A percentile compares a stretch with the other conserved stretches of the same genome.
Conservation (phyloP, 1,284 basidiomycete genomes). For the Melampsora americana region DNA sequence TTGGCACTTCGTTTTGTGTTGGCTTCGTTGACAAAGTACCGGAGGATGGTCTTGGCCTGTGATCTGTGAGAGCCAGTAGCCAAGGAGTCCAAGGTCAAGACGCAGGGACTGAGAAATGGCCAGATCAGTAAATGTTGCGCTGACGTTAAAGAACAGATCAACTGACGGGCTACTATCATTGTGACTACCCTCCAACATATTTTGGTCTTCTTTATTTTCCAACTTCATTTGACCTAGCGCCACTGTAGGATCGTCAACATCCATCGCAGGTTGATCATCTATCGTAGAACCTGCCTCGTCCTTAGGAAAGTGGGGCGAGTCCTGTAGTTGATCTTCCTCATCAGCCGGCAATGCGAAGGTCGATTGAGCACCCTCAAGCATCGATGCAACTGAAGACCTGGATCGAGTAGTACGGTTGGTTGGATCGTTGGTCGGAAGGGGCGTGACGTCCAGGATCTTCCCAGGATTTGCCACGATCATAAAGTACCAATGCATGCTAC, state of each 20-base stretch:
- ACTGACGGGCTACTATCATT: not conserved
- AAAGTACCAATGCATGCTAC: slow-evolving; percentile 92
- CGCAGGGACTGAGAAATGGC: slow-evolving; percentile 55
- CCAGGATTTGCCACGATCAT: slow-evolving; percentile 85
- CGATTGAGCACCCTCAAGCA: slow-evolving; percentile 8
- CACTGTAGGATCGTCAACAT: slow-evolving; percentile 11
- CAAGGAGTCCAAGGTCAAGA: slow-evolving; percentile 85
- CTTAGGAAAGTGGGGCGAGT: slow-evolving; percentile 1
- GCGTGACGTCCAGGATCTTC: slow-evolving; percentile 53
- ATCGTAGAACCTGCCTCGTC: not conserved
- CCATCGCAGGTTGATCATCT: not conserved
- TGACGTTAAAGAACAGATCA: not conserved
- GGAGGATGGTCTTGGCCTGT: slow-evolving; percentile 63
- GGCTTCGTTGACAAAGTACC: slow-evolving; percentile 76
- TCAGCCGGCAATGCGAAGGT: not conserved
- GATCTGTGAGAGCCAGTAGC: slow-evolving; percentile 64
- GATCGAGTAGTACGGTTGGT: slow-evolving; percentile 9
- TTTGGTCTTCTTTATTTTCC: slow-evolving; percentile 18
- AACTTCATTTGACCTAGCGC: slow-evolving; percentile 22
- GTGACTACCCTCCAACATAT: not conserved
- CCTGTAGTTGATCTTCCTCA: not conserved
- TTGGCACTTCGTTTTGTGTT: slow-evolving; percentile 64
- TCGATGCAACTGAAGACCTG: slow-evolving; percentile 11
- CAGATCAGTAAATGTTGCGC: not conserved
- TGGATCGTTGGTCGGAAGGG: slow-evolving; percentile 45